phyloP scores from a whole-genome alignment of 2,329 filamentous ascomycete species.

The Aspergillus transmontanensis region DNA sequence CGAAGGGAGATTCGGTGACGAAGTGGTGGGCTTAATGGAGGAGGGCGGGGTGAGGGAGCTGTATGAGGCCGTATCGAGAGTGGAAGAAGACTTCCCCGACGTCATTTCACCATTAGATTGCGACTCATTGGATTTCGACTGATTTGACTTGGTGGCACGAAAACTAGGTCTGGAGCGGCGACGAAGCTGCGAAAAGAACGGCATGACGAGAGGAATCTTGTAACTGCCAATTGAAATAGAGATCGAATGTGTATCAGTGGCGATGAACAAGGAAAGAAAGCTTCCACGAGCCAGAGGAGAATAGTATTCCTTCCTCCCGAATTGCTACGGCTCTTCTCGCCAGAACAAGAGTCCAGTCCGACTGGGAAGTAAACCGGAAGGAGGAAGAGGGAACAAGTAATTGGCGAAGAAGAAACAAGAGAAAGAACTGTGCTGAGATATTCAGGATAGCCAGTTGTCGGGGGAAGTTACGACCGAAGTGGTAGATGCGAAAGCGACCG shows the following conservation, averaged over 20 bases:
- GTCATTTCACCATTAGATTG: conserved; percentile 58
- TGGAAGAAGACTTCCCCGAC: conserved; percentile 65
- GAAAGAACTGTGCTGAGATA: neutral
- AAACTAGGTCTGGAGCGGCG: conserved; percentile 76
- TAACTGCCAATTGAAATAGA: neutral
- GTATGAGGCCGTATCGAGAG: conserved; percentile 57
- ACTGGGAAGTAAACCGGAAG: neutral
- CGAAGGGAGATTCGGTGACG: conserved; percentile 62
- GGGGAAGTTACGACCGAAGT: conserved; percentile 1
- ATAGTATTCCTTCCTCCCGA: neutral
- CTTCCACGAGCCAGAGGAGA: neutral
- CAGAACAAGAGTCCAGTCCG: neutral
- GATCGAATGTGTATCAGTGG: neutral
- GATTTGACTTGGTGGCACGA: conserved; percentile 59
- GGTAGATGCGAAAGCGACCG: conserved; percentile 29
- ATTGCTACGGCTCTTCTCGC: conserved; percentile 1
- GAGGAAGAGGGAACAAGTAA: neutral
- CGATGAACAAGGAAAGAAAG: conserved; percentile 4
- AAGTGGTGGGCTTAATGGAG: conserved; percentile 67
- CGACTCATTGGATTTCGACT: conserved; percentile 49
- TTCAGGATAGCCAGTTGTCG: neutral
- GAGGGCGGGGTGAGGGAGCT: conserved; percentile 76
- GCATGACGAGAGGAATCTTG: conserved; percentile 35
- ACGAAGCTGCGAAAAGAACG: conserved; percentile 76
- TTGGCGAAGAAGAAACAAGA: neutral